phyloP scores from a whole-genome alignment of 768 basidiomycete genomes.

The Amanita subjunquillea region DNA sequence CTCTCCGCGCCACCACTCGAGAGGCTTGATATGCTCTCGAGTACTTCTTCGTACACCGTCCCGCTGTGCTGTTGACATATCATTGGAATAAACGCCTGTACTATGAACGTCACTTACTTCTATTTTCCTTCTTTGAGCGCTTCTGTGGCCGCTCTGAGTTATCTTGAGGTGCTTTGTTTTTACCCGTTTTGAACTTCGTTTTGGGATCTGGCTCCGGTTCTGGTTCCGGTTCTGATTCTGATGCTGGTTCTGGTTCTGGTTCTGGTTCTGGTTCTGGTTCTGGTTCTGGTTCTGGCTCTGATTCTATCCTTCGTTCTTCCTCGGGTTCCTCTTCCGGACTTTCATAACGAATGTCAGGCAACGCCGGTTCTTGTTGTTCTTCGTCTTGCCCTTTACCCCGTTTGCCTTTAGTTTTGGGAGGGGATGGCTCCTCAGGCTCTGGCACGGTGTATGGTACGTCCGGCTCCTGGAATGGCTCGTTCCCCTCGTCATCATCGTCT shows the following conservation, averaged over 20 bases:
- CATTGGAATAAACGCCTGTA: not conserved
- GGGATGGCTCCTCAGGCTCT: slow-evolving; percentile 15
- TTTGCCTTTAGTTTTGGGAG: slow-evolving; percentile 5
- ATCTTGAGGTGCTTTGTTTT: slow-evolving; percentile 17
- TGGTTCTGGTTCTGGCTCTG: slow-evolving; percentile 9
- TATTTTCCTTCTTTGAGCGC: slow-evolving; percentile 30
- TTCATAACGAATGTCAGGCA: slow-evolving; percentile 6
- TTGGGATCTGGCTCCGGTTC: slow-evolving; percentile 17
- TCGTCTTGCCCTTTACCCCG: slow-evolving; percentile 24
- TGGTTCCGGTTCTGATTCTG: slow-evolving; percentile 16
- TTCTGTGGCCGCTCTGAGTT: slow-evolving; percentile 14
- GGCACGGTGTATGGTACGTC: slow-evolving; percentile 3
- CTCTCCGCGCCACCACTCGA: slow-evolving; percentile 93
- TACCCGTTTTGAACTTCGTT: slow-evolving; percentile 25
- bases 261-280: slow-evolving; percentile 15
- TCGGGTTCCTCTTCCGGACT: slow-evolving; percentile 21
- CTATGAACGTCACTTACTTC: slow-evolving; percentile 16
- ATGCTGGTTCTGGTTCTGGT: slow-evolving; percentile 8
- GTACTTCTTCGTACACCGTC: slow-evolving; percentile 61
- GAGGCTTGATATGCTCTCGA: slow-evolving; percentile 59
- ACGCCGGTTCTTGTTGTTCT: slow-evolving; percentile 19
- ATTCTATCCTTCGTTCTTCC: slow-evolving; percentile 14
- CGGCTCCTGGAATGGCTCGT: slow-evolving; percentile 16
- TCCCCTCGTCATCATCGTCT: slow-evolving; percentile 27
- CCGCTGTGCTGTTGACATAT: slow-evolving; percentile 18